phyloP scores from a whole-genome alignment of 1,284 basidiomycete genomes.

The Cryptococcus sp. region DNA sequence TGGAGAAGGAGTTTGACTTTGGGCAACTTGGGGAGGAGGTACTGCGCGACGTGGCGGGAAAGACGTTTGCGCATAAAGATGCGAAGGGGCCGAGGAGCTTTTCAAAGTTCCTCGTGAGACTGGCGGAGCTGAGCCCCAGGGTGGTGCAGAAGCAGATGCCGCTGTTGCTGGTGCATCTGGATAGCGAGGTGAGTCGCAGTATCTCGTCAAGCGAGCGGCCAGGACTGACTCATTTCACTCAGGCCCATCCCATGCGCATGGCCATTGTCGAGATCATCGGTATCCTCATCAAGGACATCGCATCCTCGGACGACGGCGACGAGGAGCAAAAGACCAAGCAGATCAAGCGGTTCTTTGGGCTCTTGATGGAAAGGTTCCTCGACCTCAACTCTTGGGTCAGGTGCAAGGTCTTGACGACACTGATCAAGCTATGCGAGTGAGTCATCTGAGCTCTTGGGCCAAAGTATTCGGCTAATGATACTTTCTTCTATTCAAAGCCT shows the following conservation, averaged over 20 bases:
- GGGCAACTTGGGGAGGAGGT: conserved; percentile 86
- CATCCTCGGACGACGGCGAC: conserved; percentile 58
- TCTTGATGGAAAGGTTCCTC: conserved; percentile 79
- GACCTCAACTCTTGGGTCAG: conserved; percentile 91
- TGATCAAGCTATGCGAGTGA: conserved; percentile 64
- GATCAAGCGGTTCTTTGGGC: conserved; percentile 74
- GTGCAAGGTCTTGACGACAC: conserved; percentile 74
- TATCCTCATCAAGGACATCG: conserved; percentile 71
- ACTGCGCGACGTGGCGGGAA: conserved; percentile 55
- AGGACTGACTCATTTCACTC: background rate
- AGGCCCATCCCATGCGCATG: conserved; percentile 95
- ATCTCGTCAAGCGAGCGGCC: background rate
- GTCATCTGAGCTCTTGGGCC: conserved; percentile 22
- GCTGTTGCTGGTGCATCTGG: conserved; percentile 77
- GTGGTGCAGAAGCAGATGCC: conserved; percentile 86
- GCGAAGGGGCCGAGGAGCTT: conserved; percentile 84
- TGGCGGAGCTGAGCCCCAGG: conserved; percentile 80
- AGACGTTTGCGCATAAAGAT: conserved; percentile 55
- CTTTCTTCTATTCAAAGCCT: conserved; percentile 53
- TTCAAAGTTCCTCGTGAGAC: conserved; percentile 76
- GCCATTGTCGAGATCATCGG: conserved; percentile 85
- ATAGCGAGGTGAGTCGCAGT: conserved; percentile 70
- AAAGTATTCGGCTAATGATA: background rate
- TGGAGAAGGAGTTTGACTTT: conserved; percentile 85
- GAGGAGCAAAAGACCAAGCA: conserved; percentile 70